Conservation (phyloP, 1,139 yeast genomes). For the Saccharomycopsis phalli region DNA sequence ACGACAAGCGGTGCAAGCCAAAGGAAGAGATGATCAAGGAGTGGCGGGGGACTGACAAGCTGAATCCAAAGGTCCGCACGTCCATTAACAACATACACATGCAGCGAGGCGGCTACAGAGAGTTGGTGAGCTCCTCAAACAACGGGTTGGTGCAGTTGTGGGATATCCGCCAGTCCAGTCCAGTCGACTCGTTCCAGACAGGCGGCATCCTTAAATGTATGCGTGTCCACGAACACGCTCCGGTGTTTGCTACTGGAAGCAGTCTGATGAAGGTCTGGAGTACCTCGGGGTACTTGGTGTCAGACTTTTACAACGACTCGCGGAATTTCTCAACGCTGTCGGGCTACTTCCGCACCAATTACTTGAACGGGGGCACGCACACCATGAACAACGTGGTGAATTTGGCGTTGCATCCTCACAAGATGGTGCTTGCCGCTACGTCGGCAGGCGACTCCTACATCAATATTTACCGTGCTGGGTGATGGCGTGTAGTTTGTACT, state of each 20-base stretch:
- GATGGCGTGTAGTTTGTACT: background rate
- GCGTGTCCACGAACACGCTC: constrained; percentile 87
- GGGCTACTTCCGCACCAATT: constrained; percentile 42
- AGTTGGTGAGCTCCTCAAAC: constrained; percentile 72
- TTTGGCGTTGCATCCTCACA: constrained; percentile 81
- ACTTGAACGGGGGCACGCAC: constrained; percentile 27
- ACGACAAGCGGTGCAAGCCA: constrained; percentile 80
- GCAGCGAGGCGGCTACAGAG: constrained; percentile 96
- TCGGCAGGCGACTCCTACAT: constrained; percentile 74
- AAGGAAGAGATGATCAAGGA: constrained; percentile 79
- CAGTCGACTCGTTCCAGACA: constrained; percentile 54
- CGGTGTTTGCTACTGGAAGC: constrained; percentile 81
- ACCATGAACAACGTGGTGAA: constrained; percentile 38
- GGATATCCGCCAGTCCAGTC: constrained; percentile 75
- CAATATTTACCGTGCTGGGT: constrained; percentile 41
- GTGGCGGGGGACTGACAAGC: constrained; percentile 45
- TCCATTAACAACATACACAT: constrained; percentile 77
- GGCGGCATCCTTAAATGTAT: constrained; percentile 12
- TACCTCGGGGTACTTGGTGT: constrained; percentile 47
- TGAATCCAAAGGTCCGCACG: constrained; percentile 30
- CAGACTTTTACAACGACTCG: constrained; percentile 18
- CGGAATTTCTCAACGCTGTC: constrained; percentile 8
- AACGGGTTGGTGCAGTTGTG: constrained; percentile 82
- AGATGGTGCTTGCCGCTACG: constrained; percentile 86
- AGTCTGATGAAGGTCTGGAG: constrained; percentile 79